Base-by-base conservation (phyloP, 345 rosid species). In the Lumnitzera racemosa region DNA sequence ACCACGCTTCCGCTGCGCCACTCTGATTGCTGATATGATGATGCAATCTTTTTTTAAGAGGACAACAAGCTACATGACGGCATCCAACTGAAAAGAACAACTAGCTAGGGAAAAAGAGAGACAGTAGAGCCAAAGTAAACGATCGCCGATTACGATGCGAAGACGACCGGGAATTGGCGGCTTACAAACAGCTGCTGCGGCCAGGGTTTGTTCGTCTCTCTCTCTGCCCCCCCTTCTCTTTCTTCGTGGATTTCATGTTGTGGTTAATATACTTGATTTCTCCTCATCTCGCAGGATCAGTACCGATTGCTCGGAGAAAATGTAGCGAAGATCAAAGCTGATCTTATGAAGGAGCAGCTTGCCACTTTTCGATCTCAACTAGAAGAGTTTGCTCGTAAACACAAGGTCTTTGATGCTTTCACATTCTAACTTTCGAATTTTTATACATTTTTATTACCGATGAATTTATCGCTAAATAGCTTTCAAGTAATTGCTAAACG, bases 281-380 rank as follows among this genome's bases (percentile, higher is more conserved):
- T 23, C 17, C 29, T 25, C 13, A 11, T 55, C 49, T 47, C 55
- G 57, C 61, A 86, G 95, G 92, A 89, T 79, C 95, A 83, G 56
- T 91, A 86, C 71, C 81, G 96, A 49, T 58, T 81, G 56, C 72
- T 85, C 16, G 95, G 96, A 65, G 98, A 89, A 76, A 89, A 89
- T 87, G 96, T 89, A 48, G 96, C 92, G 36, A 89, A 82, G 81
- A 62, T 91, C 31, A 74, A 86, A 63, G 80, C 88, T 60, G 98
- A 91, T 81, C 87, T 89, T 17, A 89, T 91, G 96, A 89, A 91
- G 69, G 98, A 91, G 70, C 98, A 88, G 82, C 96, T 86, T n/a
- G 76, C 86, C 58, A 86, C 98, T 25, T 91, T 91, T 58, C 79
- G 85, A 24, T 78, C 94, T 23, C 96, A 91, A 77, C 94, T 86